Base-by-base conservation (phyloP, 805 yeast species). In the Cyberlindnera galapagoensis region DNA sequence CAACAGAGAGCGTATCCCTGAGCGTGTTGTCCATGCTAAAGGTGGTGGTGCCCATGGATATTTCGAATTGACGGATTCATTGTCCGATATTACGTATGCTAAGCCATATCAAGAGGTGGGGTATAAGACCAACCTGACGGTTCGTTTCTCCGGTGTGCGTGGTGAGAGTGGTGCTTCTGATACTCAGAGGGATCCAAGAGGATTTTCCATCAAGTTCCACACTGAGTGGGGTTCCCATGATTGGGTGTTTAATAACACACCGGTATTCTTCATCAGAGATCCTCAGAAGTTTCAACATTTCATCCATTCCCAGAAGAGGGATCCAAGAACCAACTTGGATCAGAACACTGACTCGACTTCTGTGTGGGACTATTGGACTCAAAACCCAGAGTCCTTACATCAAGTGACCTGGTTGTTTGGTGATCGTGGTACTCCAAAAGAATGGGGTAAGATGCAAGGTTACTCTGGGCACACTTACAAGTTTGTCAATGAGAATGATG, bases 1-100 rank as follows among this genome's bases (percentile, higher is more conserved):
- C 50, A 94, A 83, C 62, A 70, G 94, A 47, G 95, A 85, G 61
- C 68, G 95, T 60, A 80, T 85, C 43, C 95, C 95, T 9, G 95
- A 86, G 63, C 70, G 95, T 61, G 94, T 85, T 36, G 95, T 86
- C 21, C 95, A 85, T 54, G 95, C 95, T 34, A 85, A 85, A 57
- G 95, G 95, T 46, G 81, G 88, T 10, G 95, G 95, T 53, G 95
- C 95, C 9, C 83, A 68, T 55, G 95, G 95, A 44, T 72, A 68
- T 44, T 86, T 86, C 54, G 94, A 82, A 58, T 87, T 80, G 32
- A 85, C 95, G 9, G 90, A 85, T 47, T 92, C 83, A 49, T 76
- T 84, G 51, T 63, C 84, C 8, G 90, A 82, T 54, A 51, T 82
- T 28, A 74, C 80, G 51, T 65, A 70, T 16, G 76, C 92, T 30